A percentile compares a stretch with the other conserved stretches of the same genome.
phyloP scores from a whole-genome alignment of 169 alveolate species.

The Plasmodium fragile region DNA sequence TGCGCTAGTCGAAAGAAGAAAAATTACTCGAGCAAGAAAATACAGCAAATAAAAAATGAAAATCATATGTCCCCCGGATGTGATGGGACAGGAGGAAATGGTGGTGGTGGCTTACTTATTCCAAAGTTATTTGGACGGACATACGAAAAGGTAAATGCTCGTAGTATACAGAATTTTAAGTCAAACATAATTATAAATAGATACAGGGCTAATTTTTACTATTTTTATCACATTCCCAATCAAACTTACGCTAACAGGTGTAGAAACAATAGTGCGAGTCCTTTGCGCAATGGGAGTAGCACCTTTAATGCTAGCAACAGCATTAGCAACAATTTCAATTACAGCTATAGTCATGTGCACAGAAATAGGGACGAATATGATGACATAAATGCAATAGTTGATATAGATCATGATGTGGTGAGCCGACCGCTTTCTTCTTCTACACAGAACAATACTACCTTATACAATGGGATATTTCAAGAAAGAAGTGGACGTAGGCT shows the following conservation, averaged over 20 bases:
- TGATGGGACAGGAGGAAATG: slow-evolving; percentile 16
- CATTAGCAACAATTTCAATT: slow-evolving; percentile 30
- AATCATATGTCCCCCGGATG: not conserved
- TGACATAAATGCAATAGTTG: not conserved
- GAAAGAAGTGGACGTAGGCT: not conserved
- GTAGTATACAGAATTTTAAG: slow-evolving; percentile 48
- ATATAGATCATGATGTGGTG: slow-evolving; percentile 17
- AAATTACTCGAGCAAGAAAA: slow-evolving; percentile 9
- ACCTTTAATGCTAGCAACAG: slow-evolving; percentile 21
- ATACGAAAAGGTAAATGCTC: slow-evolving; percentile 54
- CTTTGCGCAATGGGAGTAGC: not conserved
- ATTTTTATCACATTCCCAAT: slow-evolving; percentile 25
- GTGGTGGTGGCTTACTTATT: slow-evolving; percentile 6
- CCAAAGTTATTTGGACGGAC: slow-evolving; percentile 64
- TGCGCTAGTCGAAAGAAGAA: slow-evolving; percentile 14
- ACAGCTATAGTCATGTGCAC: slow-evolving; percentile 10
- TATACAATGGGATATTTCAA: slow-evolving; percentile 15
- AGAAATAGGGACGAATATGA: not conserved
- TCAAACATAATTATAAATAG: slow-evolving; percentile 68
- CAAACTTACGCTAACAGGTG: not conserved
- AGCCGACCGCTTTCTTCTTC: not conserved
- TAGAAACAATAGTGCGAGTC: slow-evolving; percentile 10
- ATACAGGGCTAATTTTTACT: slow-evolving; percentile 67
- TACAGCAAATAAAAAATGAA: slow-evolving; percentile 2
- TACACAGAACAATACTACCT: slow-evolving; percentile 8